phyloP scores from a whole-genome alignment of 148 eudicot genomes.

The Vaccinium darrowii region DNA sequence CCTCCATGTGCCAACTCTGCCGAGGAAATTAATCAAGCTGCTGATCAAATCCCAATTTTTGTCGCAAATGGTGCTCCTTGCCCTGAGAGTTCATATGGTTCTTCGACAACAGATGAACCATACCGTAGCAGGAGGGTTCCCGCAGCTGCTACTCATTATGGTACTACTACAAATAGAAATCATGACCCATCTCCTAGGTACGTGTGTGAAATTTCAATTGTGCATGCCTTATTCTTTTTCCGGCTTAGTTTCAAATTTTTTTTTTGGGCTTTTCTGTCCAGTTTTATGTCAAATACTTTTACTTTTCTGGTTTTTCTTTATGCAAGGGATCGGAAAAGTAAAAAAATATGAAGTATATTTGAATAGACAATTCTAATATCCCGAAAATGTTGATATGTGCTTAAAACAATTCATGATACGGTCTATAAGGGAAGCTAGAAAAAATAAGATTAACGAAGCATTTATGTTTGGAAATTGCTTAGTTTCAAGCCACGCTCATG shows the following conservation, averaged over 20 bases:
- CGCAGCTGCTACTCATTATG: neutral
- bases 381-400: neutral
- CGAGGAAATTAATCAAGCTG: neutral
- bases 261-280: neutral
- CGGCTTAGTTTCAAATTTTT: neutral
- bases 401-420: no score
- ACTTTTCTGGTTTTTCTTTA: neutral
- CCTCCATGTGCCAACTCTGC: constrained; percentile 22
- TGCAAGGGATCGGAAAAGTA: neutral
- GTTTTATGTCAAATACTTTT: neutral
- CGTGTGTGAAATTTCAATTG: neutral
- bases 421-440: no score
- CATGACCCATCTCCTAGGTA: constrained; percentile 25
- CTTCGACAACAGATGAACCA: constrained; percentile 16
- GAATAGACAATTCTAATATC: neutral
- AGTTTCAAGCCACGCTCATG: no score
- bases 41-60: neutral
- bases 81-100: constrained; percentile 17
- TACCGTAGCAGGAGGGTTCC: constrained; percentile 4
- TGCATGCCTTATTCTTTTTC: neutral
- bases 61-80: constrained; percentile 6
- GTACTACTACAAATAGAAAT: constrained; percentile 12
- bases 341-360: neutral
- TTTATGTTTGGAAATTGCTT: no score
- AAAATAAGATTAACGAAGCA: no score